These are phyloP conservation scores for Pleurotus salmoneostramineus DNA, from an alignment of 768 basidiomycete genomes.

Conservation along the genomic window DNA sequence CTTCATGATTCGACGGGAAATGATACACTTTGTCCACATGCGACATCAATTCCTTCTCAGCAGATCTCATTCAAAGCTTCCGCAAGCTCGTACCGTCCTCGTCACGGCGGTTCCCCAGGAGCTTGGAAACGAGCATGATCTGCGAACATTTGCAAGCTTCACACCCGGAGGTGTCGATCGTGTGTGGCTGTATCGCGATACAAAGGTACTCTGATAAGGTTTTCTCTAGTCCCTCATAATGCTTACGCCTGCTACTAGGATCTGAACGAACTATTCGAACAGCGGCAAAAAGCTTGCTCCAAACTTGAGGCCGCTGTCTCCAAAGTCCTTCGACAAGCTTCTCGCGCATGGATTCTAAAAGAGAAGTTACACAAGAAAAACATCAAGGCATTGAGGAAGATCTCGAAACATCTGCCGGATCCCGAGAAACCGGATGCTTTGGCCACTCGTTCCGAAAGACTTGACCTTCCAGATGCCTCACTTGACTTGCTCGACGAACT, in stretches of 20 bases:
- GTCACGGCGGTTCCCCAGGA: conserved; percentile 61
- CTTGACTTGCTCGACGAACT: conserved; percentile 44
- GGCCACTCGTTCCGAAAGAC: not conserved
- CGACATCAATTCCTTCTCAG: conserved; percentile 58
- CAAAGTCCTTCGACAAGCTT: conserved; percentile 38
- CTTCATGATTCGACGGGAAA: conserved; percentile 55
- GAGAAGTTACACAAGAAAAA: conserved; percentile 29
- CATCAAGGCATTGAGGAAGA: conserved; percentile 15
- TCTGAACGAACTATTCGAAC: conserved; percentile 38
- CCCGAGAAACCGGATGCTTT: conserved; percentile 18
- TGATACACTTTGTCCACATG: conserved; percentile 52
- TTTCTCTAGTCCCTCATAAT: not conserved
- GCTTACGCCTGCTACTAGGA: conserved; percentile 2
- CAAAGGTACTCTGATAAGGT: conserved; percentile 16
- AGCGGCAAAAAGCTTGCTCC: conserved; percentile 40
- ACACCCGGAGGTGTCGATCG: conserved; percentile 67
- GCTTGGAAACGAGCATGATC: conserved; percentile 40
- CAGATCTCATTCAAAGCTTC: conserved; percentile 51
- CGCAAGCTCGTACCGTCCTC: conserved; percentile 68
- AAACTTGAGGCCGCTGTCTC: conserved; percentile 59
- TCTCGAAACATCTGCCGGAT: conserved; percentile 13
- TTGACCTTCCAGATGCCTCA: conserved; percentile 21
- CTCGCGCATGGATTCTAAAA: conserved; percentile 35
- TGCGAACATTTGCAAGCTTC: conserved; percentile 53
- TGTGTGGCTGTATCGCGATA: conserved; percentile 66